Evolutionary conservation across 345 rosid species (phyloP).

Genomic region (Erucastrum elatum): DNA sequence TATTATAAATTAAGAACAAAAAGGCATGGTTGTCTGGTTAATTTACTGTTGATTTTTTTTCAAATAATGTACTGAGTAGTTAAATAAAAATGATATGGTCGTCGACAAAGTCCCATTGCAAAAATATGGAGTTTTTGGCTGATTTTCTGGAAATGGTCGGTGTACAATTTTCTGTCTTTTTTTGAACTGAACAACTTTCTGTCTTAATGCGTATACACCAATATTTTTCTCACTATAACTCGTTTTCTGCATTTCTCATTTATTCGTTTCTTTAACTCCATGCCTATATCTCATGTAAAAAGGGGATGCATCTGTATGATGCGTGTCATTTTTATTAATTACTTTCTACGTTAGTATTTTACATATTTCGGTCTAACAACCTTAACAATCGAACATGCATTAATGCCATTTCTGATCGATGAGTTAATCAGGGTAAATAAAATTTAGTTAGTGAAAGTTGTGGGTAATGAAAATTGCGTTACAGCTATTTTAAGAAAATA

Average conservation of each 20-base stretch:
- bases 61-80: slow-evolving; percentile 9
- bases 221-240: neutral
- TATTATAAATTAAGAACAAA: slow-evolving; percentile 20
- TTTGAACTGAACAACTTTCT: neutral
- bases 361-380: slow-evolving; percentile 19
- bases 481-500: no score
- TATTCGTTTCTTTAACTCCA: neutral
- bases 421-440: neutral
- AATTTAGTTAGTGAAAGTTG: neutral
- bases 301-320: slow-evolving; percentile 9
- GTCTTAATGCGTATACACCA: neutral
- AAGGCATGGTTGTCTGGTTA: slow-evolving; percentile 37
- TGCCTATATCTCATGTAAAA: neutral
- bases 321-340: slow-evolving; percentile 11
- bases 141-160: slow-evolving; percentile 72
- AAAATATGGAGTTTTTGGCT: slow-evolving; percentile 39
- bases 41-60: neutral
- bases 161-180: slow-evolving; percentile 22
- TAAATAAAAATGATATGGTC: slow-evolving; percentile 50
- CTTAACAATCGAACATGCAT: slow-evolving; percentile 32
- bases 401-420: neutral
- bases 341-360: slow-evolving; percentile 7
- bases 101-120: slow-evolving; percentile 27
- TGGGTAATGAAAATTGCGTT: neutral
- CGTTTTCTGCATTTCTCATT: neutral